Base-by-base conservation (phyloP, 768 basidiomycete genomes). In the Tylopilus intermedius region DNA sequence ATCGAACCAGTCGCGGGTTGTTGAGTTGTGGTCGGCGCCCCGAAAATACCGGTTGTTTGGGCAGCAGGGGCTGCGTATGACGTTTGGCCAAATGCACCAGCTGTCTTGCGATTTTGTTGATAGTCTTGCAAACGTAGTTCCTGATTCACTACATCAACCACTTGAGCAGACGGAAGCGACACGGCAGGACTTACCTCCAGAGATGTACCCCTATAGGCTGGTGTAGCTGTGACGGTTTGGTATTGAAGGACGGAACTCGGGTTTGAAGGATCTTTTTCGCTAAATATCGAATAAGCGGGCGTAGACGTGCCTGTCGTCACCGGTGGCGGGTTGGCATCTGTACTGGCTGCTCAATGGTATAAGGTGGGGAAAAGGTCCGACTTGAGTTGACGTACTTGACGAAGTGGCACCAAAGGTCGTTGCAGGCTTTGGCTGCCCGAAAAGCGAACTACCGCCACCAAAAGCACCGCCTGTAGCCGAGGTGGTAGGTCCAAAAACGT, bases 191-290 rank as follows among this genome's bases (percentile, higher is more conserved):
- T 45, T 58, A 83, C 89, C 76, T 86, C 91, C 56, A 89, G 79
- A 21, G 90, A 94, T 55, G 79, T 83, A 39, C 86, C 85, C 53
- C 78, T 71, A 64, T 93, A 95, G 15, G 78, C 77, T 14, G 87
- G 87, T 78, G 87, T 90, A 57, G 84, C 85, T 15, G 84, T 79
- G 49, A 92, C 91, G 35, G 84, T 79, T 68, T 94, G 91, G 67
- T 87, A 95, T 55, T 88, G 85, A 39, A 86, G 73, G 5, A 73
- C 80, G 11, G 70, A 53, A 46, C 47, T 73, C 15, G 72, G 58
- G 52, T 71, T 77, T 8, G 71, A 64, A 14, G 71, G 60, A 58
- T 94, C 91, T 60, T 90, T 90, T 63, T 94, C 91, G 33, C 49
- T 65, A 55, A 75, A 81, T 5, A 74, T 70, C 41, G 67, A 66